phyloP scores from a whole-genome alignment of 208 protist species.

The Angomonas deanei region DNA sequence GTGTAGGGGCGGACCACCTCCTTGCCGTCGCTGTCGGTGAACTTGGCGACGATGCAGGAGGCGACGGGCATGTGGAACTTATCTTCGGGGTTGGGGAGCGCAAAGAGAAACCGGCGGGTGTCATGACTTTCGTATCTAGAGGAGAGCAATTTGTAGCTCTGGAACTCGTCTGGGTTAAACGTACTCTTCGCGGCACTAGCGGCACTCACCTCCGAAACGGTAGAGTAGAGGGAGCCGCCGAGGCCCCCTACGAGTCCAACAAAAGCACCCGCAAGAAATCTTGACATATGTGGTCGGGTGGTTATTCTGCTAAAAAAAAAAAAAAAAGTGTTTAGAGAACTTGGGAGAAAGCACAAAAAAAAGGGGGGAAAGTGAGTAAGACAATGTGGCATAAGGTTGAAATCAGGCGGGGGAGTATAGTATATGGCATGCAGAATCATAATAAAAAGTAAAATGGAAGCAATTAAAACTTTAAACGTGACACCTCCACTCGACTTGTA shows the following conservation, averaged over 20 bases:
- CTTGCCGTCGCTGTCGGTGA: constrained; percentile 75
- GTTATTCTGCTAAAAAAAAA: constrained; percentile 7
- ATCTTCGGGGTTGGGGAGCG: constrained; percentile 39
- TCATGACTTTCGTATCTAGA: constrained; percentile 84
- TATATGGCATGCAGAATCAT: background rate
- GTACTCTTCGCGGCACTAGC: constrained; percentile 35
- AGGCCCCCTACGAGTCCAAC: constrained; percentile 26
- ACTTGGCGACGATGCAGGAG: constrained; percentile 78
- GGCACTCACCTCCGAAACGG: constrained; percentile 14
- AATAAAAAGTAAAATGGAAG: background rate
- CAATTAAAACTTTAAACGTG: background rate
- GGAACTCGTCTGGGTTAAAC: constrained; percentile 70
- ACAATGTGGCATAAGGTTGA: too few relatives aligned
- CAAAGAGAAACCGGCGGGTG: constrained; percentile 80
- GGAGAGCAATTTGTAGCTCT: constrained; percentile 72
- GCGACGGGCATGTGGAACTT: constrained; percentile 53
- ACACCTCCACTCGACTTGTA: background rate
- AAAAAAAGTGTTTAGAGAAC: too few relatives aligned
- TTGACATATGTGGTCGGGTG: background rate
- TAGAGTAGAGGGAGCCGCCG: constrained; percentile 25
- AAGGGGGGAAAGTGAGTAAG: too few relatives aligned
- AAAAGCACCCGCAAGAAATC: constrained; percentile 24
- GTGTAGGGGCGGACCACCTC: constrained; percentile 89
- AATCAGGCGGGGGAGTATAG: too few relatives aligned
- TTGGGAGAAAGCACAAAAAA: too few relatives aligned